phyloP scores from a whole-genome alignment of 2,329 filamentous ascomycete genomes.

The Purpureocillium lavendulum region DNA sequence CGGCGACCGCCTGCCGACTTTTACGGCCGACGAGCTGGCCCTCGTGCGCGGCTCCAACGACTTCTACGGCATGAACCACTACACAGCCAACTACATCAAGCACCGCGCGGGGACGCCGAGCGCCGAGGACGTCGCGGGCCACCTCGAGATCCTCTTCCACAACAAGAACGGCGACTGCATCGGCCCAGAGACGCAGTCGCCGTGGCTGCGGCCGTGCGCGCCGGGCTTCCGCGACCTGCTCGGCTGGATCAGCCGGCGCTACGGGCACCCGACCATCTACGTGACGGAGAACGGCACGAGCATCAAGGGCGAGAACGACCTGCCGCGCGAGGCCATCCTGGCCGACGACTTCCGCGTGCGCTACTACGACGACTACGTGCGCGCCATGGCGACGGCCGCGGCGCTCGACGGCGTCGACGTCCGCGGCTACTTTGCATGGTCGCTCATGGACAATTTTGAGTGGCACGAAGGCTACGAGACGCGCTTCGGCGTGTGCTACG shows the following conservation, averaged over 20 bases:
- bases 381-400: constrained; percentile 65
- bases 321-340: constrained; percentile 61
- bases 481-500: constrained; percentile 74
- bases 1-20: constrained; percentile 66
- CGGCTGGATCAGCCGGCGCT: constrained; percentile 69
- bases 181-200: constrained; percentile 72
- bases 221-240: constrained; percentile 70
- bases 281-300: constrained; percentile 86
- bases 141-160: constrained; percentile 63
- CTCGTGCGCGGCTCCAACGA: constrained; percentile 83
- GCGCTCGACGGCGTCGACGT: constrained; percentile 69
- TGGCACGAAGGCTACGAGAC: constrained; percentile 91
- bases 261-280: constrained; percentile 69
- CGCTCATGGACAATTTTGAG: constrained; percentile 83
- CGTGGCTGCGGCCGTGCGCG: constrained; percentile 72
- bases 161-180: constrained; percentile 67
- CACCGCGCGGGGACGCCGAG: constrained; percentile 55
- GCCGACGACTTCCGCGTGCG: constrained; percentile 74
- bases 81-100: constrained; percentile 81
- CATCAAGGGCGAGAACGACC: constrained; percentile 73
- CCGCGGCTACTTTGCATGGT: constrained; percentile 77
- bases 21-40: constrained; percentile 61
- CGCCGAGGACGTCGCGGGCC: constrained; percentile 62
- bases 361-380: constrained; percentile 73
- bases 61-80: constrained; percentile 94